Evolutionary conservation across 2,329 filamentous ascomycete genomes (phyloP).

Genomic region (Akanthomyces dipterigenus): DNA sequence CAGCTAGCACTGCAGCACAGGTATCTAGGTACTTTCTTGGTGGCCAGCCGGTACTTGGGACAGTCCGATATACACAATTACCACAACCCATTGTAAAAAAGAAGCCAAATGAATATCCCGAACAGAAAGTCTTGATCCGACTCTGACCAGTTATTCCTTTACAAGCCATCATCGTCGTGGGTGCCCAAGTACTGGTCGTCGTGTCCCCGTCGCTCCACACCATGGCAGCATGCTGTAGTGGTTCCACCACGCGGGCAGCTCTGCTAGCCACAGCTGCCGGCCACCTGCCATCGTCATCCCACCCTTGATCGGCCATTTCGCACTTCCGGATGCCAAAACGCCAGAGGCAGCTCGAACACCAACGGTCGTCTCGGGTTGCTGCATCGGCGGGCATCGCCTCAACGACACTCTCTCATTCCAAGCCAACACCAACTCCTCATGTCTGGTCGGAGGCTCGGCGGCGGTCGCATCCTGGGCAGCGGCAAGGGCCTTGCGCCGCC

Average conservation of each 20-base stretch:
- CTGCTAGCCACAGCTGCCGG: neutral
- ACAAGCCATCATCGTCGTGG: neutral
- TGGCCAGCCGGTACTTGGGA: no score
- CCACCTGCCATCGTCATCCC: conserved; percentile 12
- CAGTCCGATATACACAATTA: no score
- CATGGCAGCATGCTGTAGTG: neutral
- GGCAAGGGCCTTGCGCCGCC: conserved; percentile 73
- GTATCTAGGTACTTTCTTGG: no score
- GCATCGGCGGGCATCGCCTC: neutral
- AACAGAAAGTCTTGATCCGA: no score
- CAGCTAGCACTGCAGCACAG: neutral
- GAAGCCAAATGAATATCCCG: neutral
- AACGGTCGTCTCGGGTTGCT: conserved; percentile 24
- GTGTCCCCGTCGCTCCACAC: neutral
- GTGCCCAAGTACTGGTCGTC: no score
- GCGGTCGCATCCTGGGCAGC: conserved; percentile 84
- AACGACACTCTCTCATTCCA: neutral
- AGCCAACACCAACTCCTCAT: conserved; percentile 38
- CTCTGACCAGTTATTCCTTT: neutral
- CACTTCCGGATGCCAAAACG: conserved; percentile 7
- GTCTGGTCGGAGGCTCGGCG: conserved; percentile 82
- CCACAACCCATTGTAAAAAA: no score
- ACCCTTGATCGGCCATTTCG: neutral
- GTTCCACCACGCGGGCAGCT: neutral
- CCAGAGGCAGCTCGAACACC: conserved; percentile 27